A percentile compares a stretch with the other conserved stretches of the same genome.
Conservation (phyloP, 2,329 filamentous ascomycete genomes). For the Botrytis elliptica region DNA sequence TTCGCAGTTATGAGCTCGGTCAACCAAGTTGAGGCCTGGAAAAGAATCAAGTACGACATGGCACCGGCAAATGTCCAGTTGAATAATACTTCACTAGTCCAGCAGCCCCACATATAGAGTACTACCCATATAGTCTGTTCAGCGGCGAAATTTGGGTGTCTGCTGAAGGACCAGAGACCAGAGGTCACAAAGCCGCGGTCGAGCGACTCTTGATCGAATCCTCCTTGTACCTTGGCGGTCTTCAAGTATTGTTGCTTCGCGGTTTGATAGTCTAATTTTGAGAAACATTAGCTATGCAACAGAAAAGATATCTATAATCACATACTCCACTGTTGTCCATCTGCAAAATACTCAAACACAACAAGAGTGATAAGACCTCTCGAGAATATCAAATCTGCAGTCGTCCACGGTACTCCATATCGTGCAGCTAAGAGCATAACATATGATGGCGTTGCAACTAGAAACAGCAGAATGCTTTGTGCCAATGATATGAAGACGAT, state of each 20-base stretch:
- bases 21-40: slow-evolving; percentile 84
- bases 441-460: slow-evolving; percentile 80
- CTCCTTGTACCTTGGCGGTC: slow-evolving; percentile 66
- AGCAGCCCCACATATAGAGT: slow-evolving; percentile 86
- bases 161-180: slow-evolving; percentile 82
- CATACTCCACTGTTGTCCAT: slow-evolving; percentile 88
- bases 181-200: slow-evolving; percentile 85
- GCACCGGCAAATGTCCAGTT: slow-evolving; percentile 79
- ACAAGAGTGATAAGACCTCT: slow-evolving; percentile 56
- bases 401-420: slow-evolving; percentile 52
- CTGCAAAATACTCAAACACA: slow-evolving; percentile 74
- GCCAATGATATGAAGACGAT: slow-evolving; percentile 81
- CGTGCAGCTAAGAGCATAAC: slow-evolving; percentile 71
- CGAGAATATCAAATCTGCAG: slow-evolving; percentile 58
- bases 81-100: slow-evolving; percentile 65
- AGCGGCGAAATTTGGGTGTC: slow-evolving; percentile 92
- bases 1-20: slow-evolving; percentile 76
- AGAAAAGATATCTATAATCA: slow-evolving; percentile 23
- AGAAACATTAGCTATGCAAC: slow-evolving; percentile 7
- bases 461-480: slow-evolving; percentile 79
- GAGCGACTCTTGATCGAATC: slow-evolving; percentile 69
- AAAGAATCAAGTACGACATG: slow-evolving; percentile 70
- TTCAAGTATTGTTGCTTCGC: slow-evolving; percentile 76
- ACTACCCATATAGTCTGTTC: slow-evolving; percentile 89
- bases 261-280: slow-evolving; percentile 64